Evolutionary conservation across 2,329 filamentous ascomycete genomes (phyloP).

Genomic region (Cyclaneusma minus): DNA sequence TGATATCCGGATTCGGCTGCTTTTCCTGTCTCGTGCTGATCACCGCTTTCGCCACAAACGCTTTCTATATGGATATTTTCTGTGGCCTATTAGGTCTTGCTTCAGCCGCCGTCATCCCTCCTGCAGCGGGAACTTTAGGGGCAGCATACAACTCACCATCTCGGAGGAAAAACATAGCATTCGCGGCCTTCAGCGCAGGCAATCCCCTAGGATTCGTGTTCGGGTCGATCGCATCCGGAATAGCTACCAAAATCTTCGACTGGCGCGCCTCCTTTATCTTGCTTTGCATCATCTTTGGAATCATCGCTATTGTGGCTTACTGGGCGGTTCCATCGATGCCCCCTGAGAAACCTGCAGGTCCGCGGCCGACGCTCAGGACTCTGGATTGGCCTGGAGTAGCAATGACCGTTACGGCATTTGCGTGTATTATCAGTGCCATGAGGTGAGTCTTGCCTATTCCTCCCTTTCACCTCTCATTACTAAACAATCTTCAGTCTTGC

Average conservation of each 20-base stretch:
- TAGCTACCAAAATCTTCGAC: slow-evolving; percentile 42
- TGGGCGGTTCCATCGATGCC: slow-evolving; percentile 47
- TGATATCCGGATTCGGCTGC: slow-evolving; percentile 41
- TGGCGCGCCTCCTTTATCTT: slow-evolving; percentile 51
- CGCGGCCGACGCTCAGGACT: slow-evolving; percentile 2
- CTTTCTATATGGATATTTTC: slow-evolving; percentile 44
- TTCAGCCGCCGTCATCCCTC: slow-evolving; percentile 46
- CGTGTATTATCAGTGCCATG: slow-evolving; percentile 10
- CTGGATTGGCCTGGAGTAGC: slow-evolving; percentile 14
- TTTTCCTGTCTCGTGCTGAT: slow-evolving; percentile 41
- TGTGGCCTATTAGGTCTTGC: slow-evolving; percentile 49
- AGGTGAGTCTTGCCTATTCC: slow-evolving; percentile 9
- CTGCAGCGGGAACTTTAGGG: slow-evolving; percentile 48
- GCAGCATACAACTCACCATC: slow-evolving; percentile 45
- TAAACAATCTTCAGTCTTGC: slow-evolving; percentile 9
- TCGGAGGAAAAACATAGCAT: slow-evolving; percentile 43
- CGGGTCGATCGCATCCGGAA: slow-evolving; percentile 41
- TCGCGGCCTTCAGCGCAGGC: slow-evolving; percentile 39
- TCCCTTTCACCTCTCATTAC: neutral
- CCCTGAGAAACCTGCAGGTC: slow-evolving; percentile 19
- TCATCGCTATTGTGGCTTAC: slow-evolving; percentile 38
- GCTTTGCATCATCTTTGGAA: slow-evolving; percentile 45
- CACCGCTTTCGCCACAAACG: slow-evolving; percentile 41
- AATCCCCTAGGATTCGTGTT: slow-evolving; percentile 25
- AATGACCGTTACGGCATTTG: slow-evolving; percentile 10